A percentile compares a stretch with the other conserved stretches of the same genome.
These are phyloP conservation scores for Clarireedia monteithiana DNA, from an alignment of 2,329 filamentous ascomycete species.

Conservation along the genomic window DNA sequence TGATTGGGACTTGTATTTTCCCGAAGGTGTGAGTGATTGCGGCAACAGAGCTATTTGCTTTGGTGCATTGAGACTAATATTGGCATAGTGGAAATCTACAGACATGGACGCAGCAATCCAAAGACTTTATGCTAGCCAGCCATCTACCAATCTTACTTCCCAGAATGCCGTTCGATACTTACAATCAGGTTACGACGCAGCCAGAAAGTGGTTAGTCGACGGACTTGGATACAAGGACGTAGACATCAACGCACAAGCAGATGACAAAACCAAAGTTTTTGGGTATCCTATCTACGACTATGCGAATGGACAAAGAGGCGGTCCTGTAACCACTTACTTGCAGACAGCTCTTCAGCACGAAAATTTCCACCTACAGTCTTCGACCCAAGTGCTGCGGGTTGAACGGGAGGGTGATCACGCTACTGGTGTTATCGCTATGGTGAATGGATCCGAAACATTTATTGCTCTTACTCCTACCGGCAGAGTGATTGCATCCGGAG, in stretches of 20 bases:
- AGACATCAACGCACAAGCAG: conserved; percentile 37
- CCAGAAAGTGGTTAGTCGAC: conserved; percentile 42
- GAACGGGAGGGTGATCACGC: conserved; percentile 33
- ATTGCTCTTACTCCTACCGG: conserved; percentile 17
- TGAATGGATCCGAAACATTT: conserved; percentile 25
- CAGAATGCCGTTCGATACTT: conserved; percentile 38
- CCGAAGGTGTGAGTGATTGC: conserved; percentile 26
- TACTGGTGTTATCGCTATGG: conserved; percentile 33
- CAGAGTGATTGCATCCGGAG: conserved; percentile 40
- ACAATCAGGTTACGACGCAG: conserved; percentile 40
- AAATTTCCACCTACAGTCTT: conserved; percentile 39
- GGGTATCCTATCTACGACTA: conserved; percentile 42
- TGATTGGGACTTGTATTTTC: conserved; percentile 44
- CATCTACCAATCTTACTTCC: conserved; percentile 38
- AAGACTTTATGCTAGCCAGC: conserved; percentile 37
- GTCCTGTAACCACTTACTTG: conserved; percentile 42
- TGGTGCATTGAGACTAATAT: background rate
- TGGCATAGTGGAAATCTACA: conserved; percentile 37
- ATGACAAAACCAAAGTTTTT: conserved; percentile 41
- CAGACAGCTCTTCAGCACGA: conserved; percentile 35
- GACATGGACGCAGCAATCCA: conserved; percentile 40
- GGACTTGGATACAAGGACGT: conserved; percentile 40
- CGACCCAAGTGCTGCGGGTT: conserved; percentile 38
- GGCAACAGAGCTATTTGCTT: no score
- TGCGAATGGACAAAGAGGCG: conserved; percentile 41